Evolutionary conservation across 805 yeast genomes (phyloP), one percentile per base, ranked within the genome.

Genomic region (Saccharomycopsis malanga): DNA sequence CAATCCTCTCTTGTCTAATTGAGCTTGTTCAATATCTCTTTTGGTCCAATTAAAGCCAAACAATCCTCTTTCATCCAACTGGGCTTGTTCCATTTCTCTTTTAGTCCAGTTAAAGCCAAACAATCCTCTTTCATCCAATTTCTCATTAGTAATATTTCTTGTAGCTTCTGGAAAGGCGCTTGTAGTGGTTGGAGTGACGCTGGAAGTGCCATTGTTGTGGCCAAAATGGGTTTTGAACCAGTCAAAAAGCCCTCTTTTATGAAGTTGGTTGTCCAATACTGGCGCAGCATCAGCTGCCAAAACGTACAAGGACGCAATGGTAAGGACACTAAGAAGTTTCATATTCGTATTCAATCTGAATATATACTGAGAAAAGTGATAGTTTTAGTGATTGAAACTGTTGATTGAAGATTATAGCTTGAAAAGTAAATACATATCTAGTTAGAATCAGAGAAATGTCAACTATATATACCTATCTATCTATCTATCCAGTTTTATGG

Each of bases 201-300:
- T 21, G 38, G 10, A 12, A 34, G n/a, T n/a, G n/a, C n/a, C n/a
- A n/a, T n/a, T n/a, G 24, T 27, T 37, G 7, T 40, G 42, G 7
- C 42, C 44, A 9, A 30, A n/a, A n/a, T n/a, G n/a, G n/a, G n/a
- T n/a, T n/a, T n/a, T 4, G 15, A 41, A 32, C 38, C 36, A 32
- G 42, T 32, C 42, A 39, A 39, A 25, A 4, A 39, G 15, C 5
- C 42, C 42, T 4, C 42, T 4, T 25, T 39, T 20, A 4, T 24
- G 18, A 20, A 39, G 15, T 15, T 20, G 20, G 5, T 17, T 22
- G n/a, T 39, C 42, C 22, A 24, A 24, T 14, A 41, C 34, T 5
- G 44, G 44, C 10, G 44, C 44, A 17, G 44, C 44, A 15, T 30
- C 38, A 20, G 21, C 44, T 18, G 44, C 44, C 34, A 30, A 14